Evolutionary conservation across 1,139 yeast species (phyloP), one percentile per base, ranked within the genome.

Genomic region (Geotrichum citri-aurantii): DNA sequence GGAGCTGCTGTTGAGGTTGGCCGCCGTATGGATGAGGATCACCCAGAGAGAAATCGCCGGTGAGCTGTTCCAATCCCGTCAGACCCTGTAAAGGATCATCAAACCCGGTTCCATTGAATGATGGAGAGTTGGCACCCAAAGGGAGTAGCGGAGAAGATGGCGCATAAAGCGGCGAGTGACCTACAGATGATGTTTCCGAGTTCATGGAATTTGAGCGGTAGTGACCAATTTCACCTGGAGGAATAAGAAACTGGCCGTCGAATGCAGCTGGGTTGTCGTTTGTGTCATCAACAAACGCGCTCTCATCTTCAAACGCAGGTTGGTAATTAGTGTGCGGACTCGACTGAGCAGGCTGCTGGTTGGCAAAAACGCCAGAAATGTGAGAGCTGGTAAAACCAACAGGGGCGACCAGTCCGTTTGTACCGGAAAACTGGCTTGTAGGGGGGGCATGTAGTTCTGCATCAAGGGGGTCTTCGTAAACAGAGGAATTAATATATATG

Each of bases 111-210:
- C 64, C 55, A 46, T 65, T 58, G 23, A 61, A 61, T 44, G 60
- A 62, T 2, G 68, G 68, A 12, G 68, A 65, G 37, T 60, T 55
- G n/a, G 63, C 49, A 4, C 49, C 40, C 4, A 55, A 44, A 3
- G 59, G 59, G 5, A 57, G 55, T 4, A 52, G n/a, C 1, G 61
- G 61, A 2, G 61, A 59, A 2, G 58, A 19, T 6, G 54, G 50
- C 8, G 26, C 56, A 21, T 54, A 54, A 11, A 48, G 40, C 7
- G 62, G 62, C 3, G 60, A 57, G 23, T 59, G 60, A 4, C 55
- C 57, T 17, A 54, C 58, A 1, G 65, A 63, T 10, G 66, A 63
- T 8, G 60, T 56, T 21, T 62, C 65, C 4, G 66, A 63, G 31
- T 55, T 59, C 6, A 42, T 55, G 3, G 64, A 63, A n/a, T 50